Conservation (phyloP, 1,284 basidiomycete genomes). For the Paramarasmius palmivorus region DNA sequence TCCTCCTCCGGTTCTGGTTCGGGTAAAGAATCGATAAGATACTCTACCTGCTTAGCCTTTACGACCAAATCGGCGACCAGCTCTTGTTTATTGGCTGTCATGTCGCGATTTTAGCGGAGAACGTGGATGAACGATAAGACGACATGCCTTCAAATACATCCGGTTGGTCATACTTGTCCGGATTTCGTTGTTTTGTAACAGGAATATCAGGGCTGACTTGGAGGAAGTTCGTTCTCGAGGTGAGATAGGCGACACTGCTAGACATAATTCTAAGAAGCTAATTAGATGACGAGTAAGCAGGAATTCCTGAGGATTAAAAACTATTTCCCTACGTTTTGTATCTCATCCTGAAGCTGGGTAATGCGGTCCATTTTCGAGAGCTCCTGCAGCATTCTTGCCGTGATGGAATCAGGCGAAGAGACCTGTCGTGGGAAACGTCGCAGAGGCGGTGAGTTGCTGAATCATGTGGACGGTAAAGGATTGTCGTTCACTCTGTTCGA, state of each 20-base stretch:
- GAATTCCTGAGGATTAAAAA: not conserved
- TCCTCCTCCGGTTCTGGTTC: constrained; percentile 71
- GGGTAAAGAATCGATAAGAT: constrained; percentile 75
- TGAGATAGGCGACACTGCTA: constrained; percentile 57
- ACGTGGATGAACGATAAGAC: not conserved
- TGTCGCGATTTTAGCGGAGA: not conserved
- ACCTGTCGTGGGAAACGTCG: too few species aligned
- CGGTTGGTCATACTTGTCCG: constrained; percentile 54
- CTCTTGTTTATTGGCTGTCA: constrained; percentile 73
- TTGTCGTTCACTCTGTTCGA: too few species aligned
- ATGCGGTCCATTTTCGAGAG: not conserved
- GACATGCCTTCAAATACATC: constrained; percentile 39
- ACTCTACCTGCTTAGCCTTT: constrained; percentile 84
- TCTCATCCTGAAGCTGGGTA: not conserved
- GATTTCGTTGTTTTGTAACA: constrained; percentile 57
- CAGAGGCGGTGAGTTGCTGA: too few species aligned
- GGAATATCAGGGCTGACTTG: constrained; percentile 61
- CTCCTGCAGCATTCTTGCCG: not conserved
- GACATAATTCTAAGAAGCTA: constrained; percentile 48
- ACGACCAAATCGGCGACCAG: constrained; percentile 76
- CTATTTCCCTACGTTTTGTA: not conserved
- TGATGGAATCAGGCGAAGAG: not conserved
- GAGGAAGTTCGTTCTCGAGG: constrained; percentile 54
- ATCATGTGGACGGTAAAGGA: too few species aligned
- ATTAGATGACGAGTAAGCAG: not conserved